Conservation (phyloP, 108 stramenopile species). For the Pseudonitzschia multiseries region DNA sequence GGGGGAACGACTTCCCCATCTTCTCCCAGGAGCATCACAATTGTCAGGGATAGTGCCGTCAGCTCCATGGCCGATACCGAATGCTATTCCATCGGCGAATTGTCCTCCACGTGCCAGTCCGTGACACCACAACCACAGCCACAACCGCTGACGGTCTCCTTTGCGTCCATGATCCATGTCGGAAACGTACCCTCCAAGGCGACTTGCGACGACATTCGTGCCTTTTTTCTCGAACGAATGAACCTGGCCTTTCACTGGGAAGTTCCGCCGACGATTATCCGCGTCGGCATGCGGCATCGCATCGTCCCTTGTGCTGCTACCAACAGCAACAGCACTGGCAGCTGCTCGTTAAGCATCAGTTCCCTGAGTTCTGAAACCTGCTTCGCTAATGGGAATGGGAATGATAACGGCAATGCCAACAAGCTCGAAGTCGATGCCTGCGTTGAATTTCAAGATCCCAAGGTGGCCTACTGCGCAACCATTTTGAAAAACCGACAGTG, state of each 20-base stretch:
- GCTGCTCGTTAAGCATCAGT: too few species aligned
- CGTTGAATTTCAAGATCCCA: constrained; percentile 11
- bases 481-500: constrained; percentile 9
- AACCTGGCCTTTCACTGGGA: constrained; percentile 1
- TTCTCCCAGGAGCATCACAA: not conserved
- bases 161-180: not conserved
- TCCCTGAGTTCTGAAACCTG: too few species aligned
- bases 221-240: constrained; percentile 6
- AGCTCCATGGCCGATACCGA: not conserved
- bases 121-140: too few species aligned
- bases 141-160: not conserved
- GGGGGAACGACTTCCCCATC: not conserved
- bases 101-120: not conserved
- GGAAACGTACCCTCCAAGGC: not conserved
- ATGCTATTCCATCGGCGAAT: not conserved
- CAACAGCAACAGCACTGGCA: not conserved
- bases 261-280: not conserved
- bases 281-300: not conserved
- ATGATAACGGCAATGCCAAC: not conserved
- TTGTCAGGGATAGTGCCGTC: not conserved
- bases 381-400: too few species aligned
- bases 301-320: not conserved
- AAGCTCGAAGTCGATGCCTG: not conserved
- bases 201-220: not conserved
- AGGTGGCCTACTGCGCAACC: constrained; percentile 11